Base-by-base conservation (phyloP, 306 rosid species). In the Fragaria ananassa region DNA sequence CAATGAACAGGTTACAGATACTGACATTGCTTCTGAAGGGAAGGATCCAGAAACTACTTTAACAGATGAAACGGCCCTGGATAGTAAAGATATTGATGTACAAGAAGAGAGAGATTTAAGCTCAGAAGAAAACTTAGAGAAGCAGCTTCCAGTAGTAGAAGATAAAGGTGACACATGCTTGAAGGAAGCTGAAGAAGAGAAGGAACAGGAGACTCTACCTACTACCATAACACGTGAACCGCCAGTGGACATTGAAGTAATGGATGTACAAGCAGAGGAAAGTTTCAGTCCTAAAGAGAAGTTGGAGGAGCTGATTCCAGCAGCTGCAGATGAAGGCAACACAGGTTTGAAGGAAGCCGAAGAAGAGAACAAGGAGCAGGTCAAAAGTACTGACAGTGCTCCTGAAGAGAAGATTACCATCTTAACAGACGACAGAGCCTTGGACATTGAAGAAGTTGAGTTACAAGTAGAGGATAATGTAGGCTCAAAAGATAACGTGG, bases 291-390 rank as follows among this genome's bases (percentile, higher is more conserved):
- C 46, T n/a, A n/a, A 72, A n/a, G 76, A 78, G 76, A 50, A 74
- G 8, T 62, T 49, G 8, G 41, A 74, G 62, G 44, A 67, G 34
- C 39, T 39, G 25, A 66, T 73, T 78, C 34, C 35, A 31, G 49
- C 21, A 42, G 31, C 21, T 29, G 45, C 8, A 18, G 78, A 74
- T 29, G 77, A 58, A 77, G 75, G 74, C 54, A 74, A 78, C 46
- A 35, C 46, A 72, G 47, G 62, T 29, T 13, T 47, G 72, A 63
- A 79, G 63, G 81, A 76, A 70, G 70, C 51, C 37, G 18, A 71
- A 34, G 69, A 37, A 54, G 78, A 63, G 44, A 39, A 61, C 34
- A 35, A 60, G 51, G 76, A 74, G 74, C 66, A 62, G 44, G 60
- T 68, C 46, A 50, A 68, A 50, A 60, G 15, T 71, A 15, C 19